These are phyloP conservation scores for Mortierella sp. DNA, from an alignment of 371 early-diverging fungal species.

Conservation along the genomic window DNA sequence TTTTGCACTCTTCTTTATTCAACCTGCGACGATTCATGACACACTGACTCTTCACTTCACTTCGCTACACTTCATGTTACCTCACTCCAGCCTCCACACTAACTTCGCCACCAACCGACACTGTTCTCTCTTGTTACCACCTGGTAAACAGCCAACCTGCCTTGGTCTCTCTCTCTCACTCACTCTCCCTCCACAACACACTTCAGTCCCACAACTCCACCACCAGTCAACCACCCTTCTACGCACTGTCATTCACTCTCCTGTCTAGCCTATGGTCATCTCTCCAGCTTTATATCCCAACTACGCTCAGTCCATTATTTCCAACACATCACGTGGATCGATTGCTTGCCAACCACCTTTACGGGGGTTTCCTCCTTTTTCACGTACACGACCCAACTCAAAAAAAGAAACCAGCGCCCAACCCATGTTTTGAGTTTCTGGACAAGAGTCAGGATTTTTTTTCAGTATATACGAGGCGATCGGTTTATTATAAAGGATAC, in stretches of 20 bases:
- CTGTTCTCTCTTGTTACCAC: not conserved
- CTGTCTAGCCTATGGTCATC: not conserved
- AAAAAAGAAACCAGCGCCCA: not conserved
- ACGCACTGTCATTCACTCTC: not conserved
- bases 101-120: not conserved
- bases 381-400: slow-evolving; percentile 13
- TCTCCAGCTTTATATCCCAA: not conserved
- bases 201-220: not conserved
- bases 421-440: slow-evolving; percentile 5
- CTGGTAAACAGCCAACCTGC: not conserved
- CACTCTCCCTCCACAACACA: not conserved
- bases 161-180: not conserved
- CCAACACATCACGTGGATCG: slow-evolving; percentile 14
- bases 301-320: not conserved
- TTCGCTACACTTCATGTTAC: not conserved
- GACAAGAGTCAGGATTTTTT: slow-evolving; percentile 19
- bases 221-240: not conserved
- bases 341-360: not conserved
- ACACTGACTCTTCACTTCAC: not conserved
- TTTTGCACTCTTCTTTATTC: not conserved
- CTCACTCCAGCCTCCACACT: not conserved
- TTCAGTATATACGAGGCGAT: slow-evolving; percentile 5
- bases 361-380: not conserved
- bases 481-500: not conserved
- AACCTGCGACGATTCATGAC: not conserved